Evolutionary conservation across 208 protist genomes (phyloP).

Genomic region (Leishmania martiniquensis): DNA sequence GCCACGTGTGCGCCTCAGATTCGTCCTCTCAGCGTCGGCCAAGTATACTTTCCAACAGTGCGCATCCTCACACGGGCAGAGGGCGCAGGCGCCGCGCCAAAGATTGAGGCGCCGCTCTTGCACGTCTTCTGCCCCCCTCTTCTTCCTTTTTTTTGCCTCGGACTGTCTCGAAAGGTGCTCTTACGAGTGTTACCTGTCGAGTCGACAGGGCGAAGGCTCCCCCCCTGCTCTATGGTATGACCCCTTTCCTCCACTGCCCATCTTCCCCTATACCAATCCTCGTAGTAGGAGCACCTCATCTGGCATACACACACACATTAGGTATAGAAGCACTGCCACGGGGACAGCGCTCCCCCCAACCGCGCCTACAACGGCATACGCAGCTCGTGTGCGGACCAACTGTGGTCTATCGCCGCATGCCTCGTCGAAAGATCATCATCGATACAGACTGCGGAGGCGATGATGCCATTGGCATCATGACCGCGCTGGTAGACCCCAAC

Average conservation of each 20-base stretch:
- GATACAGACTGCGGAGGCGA: slow-evolving; percentile 88
- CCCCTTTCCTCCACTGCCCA: neutral
- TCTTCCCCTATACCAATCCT: neutral
- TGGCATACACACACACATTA: neutral
- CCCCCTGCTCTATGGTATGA: neutral
- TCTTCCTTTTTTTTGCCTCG: neutral
- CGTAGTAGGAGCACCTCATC: neutral
- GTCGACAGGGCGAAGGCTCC: neutral
- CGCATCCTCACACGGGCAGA: neutral
- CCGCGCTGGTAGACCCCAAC: slow-evolving; percentile 70
- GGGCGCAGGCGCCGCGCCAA: neutral
- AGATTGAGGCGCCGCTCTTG: neutral
- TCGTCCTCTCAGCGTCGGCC: neutral
- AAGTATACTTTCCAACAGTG: neutral
- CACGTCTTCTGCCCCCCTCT: neutral
- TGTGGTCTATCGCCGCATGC: slow-evolving; percentile 33
- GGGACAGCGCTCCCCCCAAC: neutral
- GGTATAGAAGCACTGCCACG: neutral
- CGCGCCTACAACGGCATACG: neutral
- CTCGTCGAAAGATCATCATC: slow-evolving; percentile 80
- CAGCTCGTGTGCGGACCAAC: neutral
- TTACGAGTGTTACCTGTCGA: neutral
- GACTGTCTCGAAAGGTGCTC: neutral
- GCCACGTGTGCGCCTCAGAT: neutral
- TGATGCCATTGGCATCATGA: slow-evolving; percentile 87